Evolutionary conservation across 2,329 filamentous ascomycete species (phyloP).

Genomic region (Fusarium sp.): DNA sequence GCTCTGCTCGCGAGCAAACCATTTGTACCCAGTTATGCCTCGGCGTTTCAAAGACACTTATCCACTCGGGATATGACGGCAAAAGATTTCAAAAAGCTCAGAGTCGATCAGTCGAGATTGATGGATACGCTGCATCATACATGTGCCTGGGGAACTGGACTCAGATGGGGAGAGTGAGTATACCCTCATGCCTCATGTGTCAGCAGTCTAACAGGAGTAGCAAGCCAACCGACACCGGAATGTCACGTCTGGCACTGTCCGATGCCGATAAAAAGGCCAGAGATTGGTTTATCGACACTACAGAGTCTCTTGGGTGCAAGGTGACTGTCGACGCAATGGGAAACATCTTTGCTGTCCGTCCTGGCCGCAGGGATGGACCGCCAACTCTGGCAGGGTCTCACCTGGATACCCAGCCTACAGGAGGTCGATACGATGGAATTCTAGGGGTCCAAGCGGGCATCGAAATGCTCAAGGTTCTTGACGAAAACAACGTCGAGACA

Average conservation of each 20-base stretch:
- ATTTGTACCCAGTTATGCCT: not conserved
- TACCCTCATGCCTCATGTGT: rapidly evolving
- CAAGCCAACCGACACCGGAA: conserved; percentile 70
- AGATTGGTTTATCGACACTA: conserved; percentile 78
- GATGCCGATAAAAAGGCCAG: conserved; percentile 77
- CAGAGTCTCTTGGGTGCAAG: conserved; percentile 71
- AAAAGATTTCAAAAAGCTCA: conserved; percentile 34
- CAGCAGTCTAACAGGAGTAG: conserved; percentile 19
- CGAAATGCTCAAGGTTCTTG: conserved; percentile 75
- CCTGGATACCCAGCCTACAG: conserved; percentile 71
- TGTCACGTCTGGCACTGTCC: conserved; percentile 78
- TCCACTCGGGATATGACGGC: conserved; percentile 39
- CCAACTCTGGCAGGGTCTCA: conserved; percentile 78
- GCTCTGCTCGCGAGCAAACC: not conserved
- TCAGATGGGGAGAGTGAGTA: conserved; percentile 39
- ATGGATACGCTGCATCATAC: conserved; percentile 43
- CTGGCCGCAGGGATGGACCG: conserved; percentile 68
- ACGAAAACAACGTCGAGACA: conserved; percentile 75
- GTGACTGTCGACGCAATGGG: conserved; percentile 80
- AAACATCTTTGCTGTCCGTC: conserved; percentile 80
- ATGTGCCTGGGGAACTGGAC: conserved; percentile 36
- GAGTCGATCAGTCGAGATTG: conserved; percentile 32
- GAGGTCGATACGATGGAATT: conserved; percentile 81
- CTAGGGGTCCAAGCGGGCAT: conserved; percentile 78
- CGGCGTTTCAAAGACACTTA: conserved; percentile 7